A percentile compares a stretch with the other conserved stretches of the same genome.
phyloP scores from a whole-genome alignment of 495 filamentous ascomycete species.

The Tuber calosporum region DNA sequence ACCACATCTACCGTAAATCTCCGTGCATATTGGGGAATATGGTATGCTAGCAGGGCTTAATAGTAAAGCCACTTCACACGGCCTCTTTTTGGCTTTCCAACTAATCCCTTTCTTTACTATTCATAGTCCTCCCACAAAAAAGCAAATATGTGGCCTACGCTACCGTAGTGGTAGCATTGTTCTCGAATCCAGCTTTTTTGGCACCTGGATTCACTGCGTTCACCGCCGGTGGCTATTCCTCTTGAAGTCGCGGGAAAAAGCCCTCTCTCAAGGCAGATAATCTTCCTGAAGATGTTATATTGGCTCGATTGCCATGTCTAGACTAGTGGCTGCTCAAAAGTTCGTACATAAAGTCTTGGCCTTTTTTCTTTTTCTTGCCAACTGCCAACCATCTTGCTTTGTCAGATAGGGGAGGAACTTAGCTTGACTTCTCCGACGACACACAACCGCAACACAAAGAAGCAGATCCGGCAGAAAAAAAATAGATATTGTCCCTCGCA shows the following conservation, averaged over 20 bases:
- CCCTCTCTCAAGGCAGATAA: background rate
- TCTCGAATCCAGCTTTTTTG: background rate
- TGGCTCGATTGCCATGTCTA: background rate
- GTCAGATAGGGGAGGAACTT: background rate
- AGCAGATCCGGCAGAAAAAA: background rate
- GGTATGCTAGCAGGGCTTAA: background rate
- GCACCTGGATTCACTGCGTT: background rate
- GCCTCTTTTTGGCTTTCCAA: background rate
- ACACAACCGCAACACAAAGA: background rate
- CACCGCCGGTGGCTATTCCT: background rate
- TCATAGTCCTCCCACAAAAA: background rate
- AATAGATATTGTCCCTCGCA: background rate
- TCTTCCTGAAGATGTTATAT: background rate
- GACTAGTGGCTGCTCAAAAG: background rate
- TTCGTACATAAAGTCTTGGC: background rate
- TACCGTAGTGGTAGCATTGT: background rate
- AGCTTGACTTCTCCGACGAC: background rate
- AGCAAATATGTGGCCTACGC: background rate
- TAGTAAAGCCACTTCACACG: background rate
- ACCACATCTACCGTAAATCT: background rate
- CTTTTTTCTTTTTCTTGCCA: background rate
- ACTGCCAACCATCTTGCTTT: background rate
- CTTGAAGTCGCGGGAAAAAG: background rate
- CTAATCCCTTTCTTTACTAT: background rate
- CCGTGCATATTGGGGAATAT: background rate